Percentiles rank a stretch among this genome's conserved stretches.
phyloP scores from a whole-genome alignment of 768 basidiomycete species.

The Tephrocybe rancida region DNA sequence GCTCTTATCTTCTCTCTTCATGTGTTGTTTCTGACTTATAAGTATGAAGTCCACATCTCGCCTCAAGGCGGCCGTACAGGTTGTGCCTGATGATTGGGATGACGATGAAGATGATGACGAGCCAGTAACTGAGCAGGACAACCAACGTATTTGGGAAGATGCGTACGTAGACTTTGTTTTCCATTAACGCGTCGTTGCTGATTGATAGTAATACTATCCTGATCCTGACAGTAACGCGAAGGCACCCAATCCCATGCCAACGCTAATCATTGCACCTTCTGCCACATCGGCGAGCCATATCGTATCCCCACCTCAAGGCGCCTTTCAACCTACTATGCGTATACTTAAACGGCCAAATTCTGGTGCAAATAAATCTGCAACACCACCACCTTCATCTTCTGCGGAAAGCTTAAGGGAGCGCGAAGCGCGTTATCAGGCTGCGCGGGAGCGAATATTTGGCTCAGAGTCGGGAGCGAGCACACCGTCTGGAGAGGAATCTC shows the following conservation, averaged over 20 bases:
- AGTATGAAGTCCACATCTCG: constrained; percentile 15
- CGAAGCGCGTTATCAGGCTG: constrained; percentile 74
- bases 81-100: constrained; percentile 29
- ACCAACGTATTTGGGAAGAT: constrained; percentile 64
- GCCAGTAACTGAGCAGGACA: constrained; percentile 36
- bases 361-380: constrained; percentile 25
- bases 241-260: constrained; percentile 67
- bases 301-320: constrained; percentile 53
- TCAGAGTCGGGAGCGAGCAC: constrained; percentile 13
- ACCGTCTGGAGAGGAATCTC: not conserved
- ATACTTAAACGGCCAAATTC: constrained; percentile 71
- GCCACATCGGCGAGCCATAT: constrained; percentile 35
- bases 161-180: constrained; percentile 55
- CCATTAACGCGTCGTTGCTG: not conserved
- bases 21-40: not conserved
- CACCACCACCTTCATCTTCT: constrained; percentile 24
- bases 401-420: constrained; percentile 57
- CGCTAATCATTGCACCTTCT: constrained; percentile 47
- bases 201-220: not conserved
- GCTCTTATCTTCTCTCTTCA: not conserved
- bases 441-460: constrained; percentile 75
- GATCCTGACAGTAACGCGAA: constrained; percentile 50
- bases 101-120: constrained; percentile 25
- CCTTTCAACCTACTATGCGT: constrained; percentile 63
- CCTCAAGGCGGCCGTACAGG: constrained; percentile 5